Evolutionary conservation across 345 rosid genomes (phyloP).

Genomic region (Brassica juncea): DNA sequence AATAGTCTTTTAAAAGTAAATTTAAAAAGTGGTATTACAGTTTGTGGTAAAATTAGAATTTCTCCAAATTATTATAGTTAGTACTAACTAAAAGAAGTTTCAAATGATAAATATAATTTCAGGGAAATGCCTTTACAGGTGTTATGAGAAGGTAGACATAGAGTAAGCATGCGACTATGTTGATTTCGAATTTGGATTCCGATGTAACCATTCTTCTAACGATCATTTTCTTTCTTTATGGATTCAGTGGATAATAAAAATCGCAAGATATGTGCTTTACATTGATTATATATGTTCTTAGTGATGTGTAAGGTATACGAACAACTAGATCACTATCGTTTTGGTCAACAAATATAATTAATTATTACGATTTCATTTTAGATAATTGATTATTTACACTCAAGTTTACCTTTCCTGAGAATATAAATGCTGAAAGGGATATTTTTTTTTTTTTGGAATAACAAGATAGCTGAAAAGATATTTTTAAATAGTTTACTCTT

Average conservation of each 20-base stretch:
- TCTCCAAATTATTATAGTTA: not conserved
- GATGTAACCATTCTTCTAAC: slow-evolving; percentile 21
- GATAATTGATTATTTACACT: not conserved
- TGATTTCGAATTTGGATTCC: slow-evolving; percentile 20
- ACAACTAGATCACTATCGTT: not conserved
- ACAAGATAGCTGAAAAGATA: not conserved
- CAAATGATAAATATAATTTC: not conserved
- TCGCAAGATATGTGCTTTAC: not conserved
- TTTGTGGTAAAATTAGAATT: not conserved
- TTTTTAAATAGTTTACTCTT: not conserved
- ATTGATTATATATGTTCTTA: not conserved
- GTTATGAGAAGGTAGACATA: slow-evolving; percentile 24
- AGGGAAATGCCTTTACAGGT: slow-evolving; percentile 35
- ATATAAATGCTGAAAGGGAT: not conserved
- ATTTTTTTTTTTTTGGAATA: not conserved
- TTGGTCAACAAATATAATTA: not conserved
- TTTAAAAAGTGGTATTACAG: too few species aligned
- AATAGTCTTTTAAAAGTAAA: too few species aligned
- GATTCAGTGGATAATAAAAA: slow-evolving; percentile 3
- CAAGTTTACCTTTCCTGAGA: not conserved
- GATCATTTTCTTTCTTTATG: not conserved
- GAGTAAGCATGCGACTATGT: slow-evolving; percentile 27
- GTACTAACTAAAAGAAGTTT: not conserved
- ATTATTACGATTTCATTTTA: not conserved
- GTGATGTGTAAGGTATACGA: slow-evolving; percentile 6